Evolutionary conservation across 176 grass and related monocot species (phyloP).

Genomic region (Saccharum spontaneum): DNA sequence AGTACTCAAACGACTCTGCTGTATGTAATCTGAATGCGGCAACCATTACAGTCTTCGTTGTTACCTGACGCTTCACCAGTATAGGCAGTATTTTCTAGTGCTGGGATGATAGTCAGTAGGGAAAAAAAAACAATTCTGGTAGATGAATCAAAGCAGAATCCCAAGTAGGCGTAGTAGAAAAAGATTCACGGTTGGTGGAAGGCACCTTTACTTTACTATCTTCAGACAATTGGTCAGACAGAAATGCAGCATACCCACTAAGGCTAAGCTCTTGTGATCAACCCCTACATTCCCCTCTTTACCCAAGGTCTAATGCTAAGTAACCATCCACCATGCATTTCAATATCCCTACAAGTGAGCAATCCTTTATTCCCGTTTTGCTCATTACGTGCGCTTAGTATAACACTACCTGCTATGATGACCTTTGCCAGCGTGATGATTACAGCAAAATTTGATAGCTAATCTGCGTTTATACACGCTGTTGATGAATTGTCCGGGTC

Average conservation of each 20-base stretch:
- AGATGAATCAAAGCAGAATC: slow-evolving; percentile 29
- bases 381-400: slow-evolving; percentile 16
- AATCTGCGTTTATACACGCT: neutral
- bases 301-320: neutral
- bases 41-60: too few relatives aligned
- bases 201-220: slow-evolving; percentile 30
- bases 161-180: neutral
- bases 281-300: slow-evolving; percentile 16
- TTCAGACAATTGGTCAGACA: slow-evolving; percentile 24
- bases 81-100: slow-evolving; percentile 30
- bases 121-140: neutral
- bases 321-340: slow-evolving; percentile 20
- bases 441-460: slow-evolving; percentile 6
- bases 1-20: neutral
- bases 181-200: neutral
- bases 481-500: slow-evolving; percentile 1
- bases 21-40: too few relatives aligned
- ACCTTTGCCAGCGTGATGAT: slow-evolving; percentile 24
- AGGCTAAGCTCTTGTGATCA: slow-evolving; percentile 31
- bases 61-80: neutral
- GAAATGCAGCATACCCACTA: slow-evolving; percentile 34
- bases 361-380: slow-evolving; percentile 27
- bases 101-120: neutral
- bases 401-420: slow-evolving; percentile 17
- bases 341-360: slow-evolving; percentile 18